Conservation (phyloP, 495 filamentous ascomycete species). For the Lasiosphaeria hispida region DNA sequence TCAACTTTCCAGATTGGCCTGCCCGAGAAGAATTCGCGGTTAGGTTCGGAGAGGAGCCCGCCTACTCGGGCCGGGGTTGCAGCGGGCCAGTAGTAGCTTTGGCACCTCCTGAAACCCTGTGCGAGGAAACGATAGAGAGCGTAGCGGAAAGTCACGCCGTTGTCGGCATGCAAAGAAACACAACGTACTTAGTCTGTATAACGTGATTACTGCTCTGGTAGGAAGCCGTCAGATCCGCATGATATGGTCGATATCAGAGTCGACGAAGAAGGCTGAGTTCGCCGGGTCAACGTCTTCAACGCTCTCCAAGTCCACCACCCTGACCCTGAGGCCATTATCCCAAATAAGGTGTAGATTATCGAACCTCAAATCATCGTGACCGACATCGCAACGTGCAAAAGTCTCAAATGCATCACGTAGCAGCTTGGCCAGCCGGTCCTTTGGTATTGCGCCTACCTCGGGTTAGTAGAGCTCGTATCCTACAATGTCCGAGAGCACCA, state of each 20-base stretch:
- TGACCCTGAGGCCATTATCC: constrained; percentile 7
- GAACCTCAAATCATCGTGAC: constrained; percentile 4
- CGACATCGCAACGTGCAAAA: constrained; percentile 6
- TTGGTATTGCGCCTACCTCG: constrained; percentile 9
- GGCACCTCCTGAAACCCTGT: too few relatives aligned
- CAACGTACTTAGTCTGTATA: background rate
- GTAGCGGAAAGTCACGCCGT: too few relatives aligned
- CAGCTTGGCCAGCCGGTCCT: constrained; percentile 10
- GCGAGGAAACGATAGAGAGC: too few relatives aligned
- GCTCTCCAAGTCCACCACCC: constrained; percentile 11
- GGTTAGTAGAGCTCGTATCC: constrained; percentile 7
- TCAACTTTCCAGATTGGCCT: too few relatives aligned
- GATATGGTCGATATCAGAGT: constrained; percentile 11
- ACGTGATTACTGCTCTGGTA: constrained; percentile 6
- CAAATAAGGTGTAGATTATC: constrained; percentile 8
- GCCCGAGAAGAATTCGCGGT: too few relatives aligned
- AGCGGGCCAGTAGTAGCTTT: too few relatives aligned
- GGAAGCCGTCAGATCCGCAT: constrained; percentile 8
- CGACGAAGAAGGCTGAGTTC: constrained; percentile 9
- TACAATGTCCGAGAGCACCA: constrained; percentile 14
- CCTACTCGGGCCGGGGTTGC: too few relatives aligned
- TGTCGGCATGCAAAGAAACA: too few relatives aligned
- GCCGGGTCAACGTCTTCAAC: constrained; percentile 8
- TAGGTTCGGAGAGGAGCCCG: too few relatives aligned
- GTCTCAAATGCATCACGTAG: constrained; percentile 12